phyloP scores from a whole-genome alignment of 352 stramenopile species.

The Pythium aquatile region DNA sequence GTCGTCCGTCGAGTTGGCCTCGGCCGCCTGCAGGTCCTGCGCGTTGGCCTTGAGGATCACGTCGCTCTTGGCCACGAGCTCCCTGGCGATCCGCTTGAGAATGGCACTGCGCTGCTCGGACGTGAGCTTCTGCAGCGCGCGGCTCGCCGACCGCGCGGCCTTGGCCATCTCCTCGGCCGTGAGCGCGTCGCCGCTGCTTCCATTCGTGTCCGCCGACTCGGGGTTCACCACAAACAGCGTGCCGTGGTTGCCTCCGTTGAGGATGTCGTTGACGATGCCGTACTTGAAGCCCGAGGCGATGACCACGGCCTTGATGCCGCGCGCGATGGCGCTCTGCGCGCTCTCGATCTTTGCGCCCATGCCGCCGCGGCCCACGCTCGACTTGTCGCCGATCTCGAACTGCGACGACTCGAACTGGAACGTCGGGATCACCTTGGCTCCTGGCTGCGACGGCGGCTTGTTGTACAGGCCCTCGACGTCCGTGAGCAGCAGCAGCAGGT shows the following conservation, averaged over 20 bases:
- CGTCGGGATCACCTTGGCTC: conserved; percentile 76
- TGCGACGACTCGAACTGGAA: conserved; percentile 56
- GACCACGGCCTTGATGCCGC: conserved; percentile 90
- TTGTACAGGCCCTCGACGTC: conserved; percentile 97
- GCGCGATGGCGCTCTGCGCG: conserved; percentile 84
- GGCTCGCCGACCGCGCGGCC: conserved; percentile 76
- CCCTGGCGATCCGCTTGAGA: conserved; percentile 85
- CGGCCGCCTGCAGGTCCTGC: conserved; percentile 88
- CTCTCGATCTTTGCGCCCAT: conserved; percentile 95
- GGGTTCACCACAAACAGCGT: conserved; percentile 86
- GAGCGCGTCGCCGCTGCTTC: conserved; percentile 17
- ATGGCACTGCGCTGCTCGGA: conserved; percentile 87
- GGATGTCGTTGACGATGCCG: conserved; percentile 88
- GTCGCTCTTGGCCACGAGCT: conserved; percentile 80
- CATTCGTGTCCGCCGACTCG: conserved; percentile 14
- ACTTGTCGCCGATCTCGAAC: conserved; percentile 83
- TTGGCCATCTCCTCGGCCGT: conserved; percentile 81
- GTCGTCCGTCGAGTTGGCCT: conserved; percentile 59
- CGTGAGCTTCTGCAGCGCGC: conserved; percentile 87
- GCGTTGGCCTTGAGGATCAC: conserved; percentile 91
- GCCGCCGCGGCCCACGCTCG: conserved; percentile 86
- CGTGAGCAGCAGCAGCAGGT: conserved; percentile 95
- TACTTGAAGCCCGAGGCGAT: conserved; percentile 94
- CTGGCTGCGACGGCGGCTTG: conserved; percentile 72
- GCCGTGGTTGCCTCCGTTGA: conserved; percentile 78